These are phyloP conservation scores for Termitomyces sp. DNA, from an alignment of 768 basidiomycete genomes.

Conservation along the genomic window DNA sequence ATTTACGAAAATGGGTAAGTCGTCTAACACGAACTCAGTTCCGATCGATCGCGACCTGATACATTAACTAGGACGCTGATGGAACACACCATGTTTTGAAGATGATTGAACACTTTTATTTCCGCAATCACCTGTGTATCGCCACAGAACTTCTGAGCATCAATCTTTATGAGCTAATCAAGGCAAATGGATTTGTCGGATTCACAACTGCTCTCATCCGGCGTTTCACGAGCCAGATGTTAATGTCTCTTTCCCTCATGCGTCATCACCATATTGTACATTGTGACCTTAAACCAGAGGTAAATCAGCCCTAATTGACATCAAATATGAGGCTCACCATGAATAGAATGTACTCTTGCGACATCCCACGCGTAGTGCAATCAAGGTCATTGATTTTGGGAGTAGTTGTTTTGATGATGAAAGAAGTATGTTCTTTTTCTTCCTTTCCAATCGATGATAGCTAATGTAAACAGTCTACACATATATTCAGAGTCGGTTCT, in stretches of 20 bases:
- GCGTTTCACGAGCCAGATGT: slow-evolving; percentile 94
- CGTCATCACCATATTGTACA: slow-evolving; percentile 97
- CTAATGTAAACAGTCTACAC: slow-evolving; percentile 72
- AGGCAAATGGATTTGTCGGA: slow-evolving; percentile 98
- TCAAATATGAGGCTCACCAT: background rate
- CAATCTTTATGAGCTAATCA: slow-evolving; percentile 98
- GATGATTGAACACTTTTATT: slow-evolving; percentile 98
- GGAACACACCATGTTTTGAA: slow-evolving; percentile 97
- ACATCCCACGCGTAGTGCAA: slow-evolving; percentile 92
- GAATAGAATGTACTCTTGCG: slow-evolving; percentile 85
- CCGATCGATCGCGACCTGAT: background rate
- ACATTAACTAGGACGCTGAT: slow-evolving; percentile 70
- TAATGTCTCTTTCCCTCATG: slow-evolving; percentile 87
- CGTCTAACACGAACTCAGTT: slow-evolving; percentile 3
- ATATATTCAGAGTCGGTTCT: slow-evolving; percentile 99
- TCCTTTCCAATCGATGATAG: background rate
- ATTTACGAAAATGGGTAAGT: slow-evolving; percentile 92
- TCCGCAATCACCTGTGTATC: slow-evolving; percentile 95
- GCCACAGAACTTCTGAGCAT: slow-evolving; percentile 98
- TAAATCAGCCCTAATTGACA: slow-evolving; percentile 25
- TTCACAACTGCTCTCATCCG: slow-evolving; percentile 94
- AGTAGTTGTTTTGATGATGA: slow-evolving; percentile 98
- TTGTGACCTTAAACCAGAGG: slow-evolving; percentile 98
- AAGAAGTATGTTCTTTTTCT: slow-evolving; percentile 63
- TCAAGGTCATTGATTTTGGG: slow-evolving; percentile 99